Percentiles rank a stretch among this genome's conserved stretches.
Conservation (phyloP, 768 basidiomycete species). For the Russula griseocarnosa region DNA sequence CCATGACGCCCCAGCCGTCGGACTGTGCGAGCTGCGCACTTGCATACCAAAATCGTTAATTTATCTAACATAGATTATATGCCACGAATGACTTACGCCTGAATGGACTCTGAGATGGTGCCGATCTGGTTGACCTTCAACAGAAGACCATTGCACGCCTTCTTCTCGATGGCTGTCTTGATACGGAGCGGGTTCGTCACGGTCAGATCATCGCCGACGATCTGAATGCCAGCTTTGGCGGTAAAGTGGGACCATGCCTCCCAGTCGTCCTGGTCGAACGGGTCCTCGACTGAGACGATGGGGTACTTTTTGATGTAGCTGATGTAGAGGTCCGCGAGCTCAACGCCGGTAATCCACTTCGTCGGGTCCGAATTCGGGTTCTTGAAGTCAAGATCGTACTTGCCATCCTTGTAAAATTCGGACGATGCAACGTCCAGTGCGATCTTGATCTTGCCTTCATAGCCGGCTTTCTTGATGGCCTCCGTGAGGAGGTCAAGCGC, state of each 20-base stretch:
- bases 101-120: constrained; percentile 97
- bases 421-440: constrained; percentile 98
- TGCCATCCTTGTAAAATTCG: constrained; percentile 99
- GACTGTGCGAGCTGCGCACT: constrained; percentile 95
- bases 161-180: constrained; percentile 99
- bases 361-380: constrained; percentile 98
- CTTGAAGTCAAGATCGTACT: constrained; percentile 99
- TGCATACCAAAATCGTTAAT: constrained; percentile 3
- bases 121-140: constrained; percentile 99
- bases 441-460: constrained; percentile 98
- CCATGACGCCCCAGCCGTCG: constrained; percentile 99
- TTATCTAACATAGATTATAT: neutral
- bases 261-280: constrained; percentile 99
- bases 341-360: constrained; percentile 90
- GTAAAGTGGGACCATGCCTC: constrained; percentile 96
- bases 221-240: constrained; percentile 71
- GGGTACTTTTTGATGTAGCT: constrained; percentile 88
- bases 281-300: constrained; percentile 93
- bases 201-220: constrained; percentile 94
- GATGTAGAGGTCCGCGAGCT: constrained; percentile 92
- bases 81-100: constrained; percentile 65
- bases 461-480: constrained; percentile 97
- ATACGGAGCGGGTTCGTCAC: constrained; percentile 97
- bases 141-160: constrained; percentile 97
- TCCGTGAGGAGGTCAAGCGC: constrained; percentile 92